phyloP scores from a whole-genome alignment of 169 alveolate species.

The Plasmodium vivax region DNA sequence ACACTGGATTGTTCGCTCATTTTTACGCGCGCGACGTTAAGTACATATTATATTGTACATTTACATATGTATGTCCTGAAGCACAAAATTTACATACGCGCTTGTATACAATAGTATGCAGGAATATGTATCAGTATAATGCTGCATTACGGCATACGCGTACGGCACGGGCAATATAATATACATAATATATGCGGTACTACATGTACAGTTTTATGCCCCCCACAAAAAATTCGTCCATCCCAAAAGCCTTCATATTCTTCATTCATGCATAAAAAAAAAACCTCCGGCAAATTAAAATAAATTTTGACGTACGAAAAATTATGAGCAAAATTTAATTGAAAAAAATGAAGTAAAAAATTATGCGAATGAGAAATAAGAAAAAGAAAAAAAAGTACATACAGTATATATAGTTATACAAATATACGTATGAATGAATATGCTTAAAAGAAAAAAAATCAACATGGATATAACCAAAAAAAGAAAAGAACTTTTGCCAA shows the following conservation, averaged over 20 bases:
- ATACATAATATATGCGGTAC: neutral
- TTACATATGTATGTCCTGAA: neutral
- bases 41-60: neutral
- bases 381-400: neutral
- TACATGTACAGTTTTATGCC: neutral
- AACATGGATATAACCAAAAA: neutral
- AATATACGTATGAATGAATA: neutral
- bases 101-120: neutral
- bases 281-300: neutral
- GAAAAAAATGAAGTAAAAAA: neutral
- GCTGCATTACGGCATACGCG: neutral
- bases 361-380: neutral
- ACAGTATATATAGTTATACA: neutral
- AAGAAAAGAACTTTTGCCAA: neutral
- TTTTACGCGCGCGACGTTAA: neutral
- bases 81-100: neutral
- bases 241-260: neutral
- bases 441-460: neutral
- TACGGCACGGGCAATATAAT: neutral
- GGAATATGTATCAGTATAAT: neutral
- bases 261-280: neutral
- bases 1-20: neutral
- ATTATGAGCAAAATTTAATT: neutral
- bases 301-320: neutral
- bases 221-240: neutral